Evolutionary conservation across 345 rosid genomes (phyloP).

Genomic region (Populus simonii): DNA sequence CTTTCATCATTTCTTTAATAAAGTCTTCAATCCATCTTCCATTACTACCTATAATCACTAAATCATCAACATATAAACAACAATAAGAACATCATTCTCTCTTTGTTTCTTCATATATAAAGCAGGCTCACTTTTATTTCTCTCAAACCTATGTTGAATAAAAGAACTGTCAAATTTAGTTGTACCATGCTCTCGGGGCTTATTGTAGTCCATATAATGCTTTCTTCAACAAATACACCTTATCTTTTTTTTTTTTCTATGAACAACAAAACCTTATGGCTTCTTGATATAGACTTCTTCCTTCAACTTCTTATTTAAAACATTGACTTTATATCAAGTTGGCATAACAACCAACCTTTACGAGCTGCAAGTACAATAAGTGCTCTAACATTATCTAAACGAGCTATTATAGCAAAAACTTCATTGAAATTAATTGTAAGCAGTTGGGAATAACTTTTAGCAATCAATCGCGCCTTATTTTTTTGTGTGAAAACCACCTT

Average conservation of each 20-base stretch:
- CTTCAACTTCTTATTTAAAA: background rate
- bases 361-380: background rate
- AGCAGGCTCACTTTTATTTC: too few species aligned
- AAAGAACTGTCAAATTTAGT: too few species aligned
- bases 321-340: too few species aligned
- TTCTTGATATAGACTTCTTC: background rate
- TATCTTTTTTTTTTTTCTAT: background rate
- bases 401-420: too few species aligned
- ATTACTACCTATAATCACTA: background rate
- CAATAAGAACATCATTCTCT: background rate
- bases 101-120: too few species aligned
- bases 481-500: background rate
- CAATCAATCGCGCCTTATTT: too few species aligned
- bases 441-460: too few species aligned
- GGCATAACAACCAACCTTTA: too few species aligned
- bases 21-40: background rate
- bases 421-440: too few species aligned
- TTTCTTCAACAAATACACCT: background rate
- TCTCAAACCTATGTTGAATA: too few species aligned
- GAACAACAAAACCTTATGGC: background rate
- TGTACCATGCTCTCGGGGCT: background rate
- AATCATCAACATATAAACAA: background rate
- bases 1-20: conserved; percentile 16
- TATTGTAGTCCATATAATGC: background rate
- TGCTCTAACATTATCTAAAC: too few species aligned